Conservation (phyloP, 73 alveolate genomes). For the Tetrahymena thermophila region DNA sequence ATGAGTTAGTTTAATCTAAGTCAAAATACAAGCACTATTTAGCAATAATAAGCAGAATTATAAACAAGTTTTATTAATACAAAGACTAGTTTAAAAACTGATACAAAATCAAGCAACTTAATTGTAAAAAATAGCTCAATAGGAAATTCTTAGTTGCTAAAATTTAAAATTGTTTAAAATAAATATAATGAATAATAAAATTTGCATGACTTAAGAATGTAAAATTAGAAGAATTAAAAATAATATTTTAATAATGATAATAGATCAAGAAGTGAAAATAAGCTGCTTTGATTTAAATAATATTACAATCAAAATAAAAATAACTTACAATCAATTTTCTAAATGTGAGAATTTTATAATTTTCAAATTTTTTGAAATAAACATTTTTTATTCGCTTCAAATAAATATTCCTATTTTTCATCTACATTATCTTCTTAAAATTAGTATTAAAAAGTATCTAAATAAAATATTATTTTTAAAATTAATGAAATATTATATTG, state of each 20-base stretch:
- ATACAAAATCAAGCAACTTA: not conserved
- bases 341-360: no score
- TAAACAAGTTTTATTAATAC: not conserved
- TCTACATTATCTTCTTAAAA: no score
- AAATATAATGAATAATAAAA: not conserved
- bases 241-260: not conserved
- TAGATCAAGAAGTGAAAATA: not conserved
- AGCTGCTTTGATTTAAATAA: not conserved
- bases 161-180: not conserved
- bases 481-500: no score
- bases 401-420: no score
- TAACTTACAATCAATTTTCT: no score
- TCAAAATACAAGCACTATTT: not conserved
- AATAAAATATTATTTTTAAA: no score
- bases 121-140: not conserved
- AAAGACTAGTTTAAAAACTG: not conserved
- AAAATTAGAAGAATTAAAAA: not conserved
- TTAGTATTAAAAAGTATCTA: no score
- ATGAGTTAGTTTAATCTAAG: not conserved
- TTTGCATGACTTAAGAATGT: not conserved
- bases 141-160: not conserved
- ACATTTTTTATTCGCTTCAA: no score
- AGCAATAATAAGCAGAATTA: not conserved
- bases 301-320: not conserved
- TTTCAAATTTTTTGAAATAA: no score